Evolutionary conservation across 2,329 filamentous ascomycete species (phyloP).

Genomic region (Colletotrichum navitas): DNA sequence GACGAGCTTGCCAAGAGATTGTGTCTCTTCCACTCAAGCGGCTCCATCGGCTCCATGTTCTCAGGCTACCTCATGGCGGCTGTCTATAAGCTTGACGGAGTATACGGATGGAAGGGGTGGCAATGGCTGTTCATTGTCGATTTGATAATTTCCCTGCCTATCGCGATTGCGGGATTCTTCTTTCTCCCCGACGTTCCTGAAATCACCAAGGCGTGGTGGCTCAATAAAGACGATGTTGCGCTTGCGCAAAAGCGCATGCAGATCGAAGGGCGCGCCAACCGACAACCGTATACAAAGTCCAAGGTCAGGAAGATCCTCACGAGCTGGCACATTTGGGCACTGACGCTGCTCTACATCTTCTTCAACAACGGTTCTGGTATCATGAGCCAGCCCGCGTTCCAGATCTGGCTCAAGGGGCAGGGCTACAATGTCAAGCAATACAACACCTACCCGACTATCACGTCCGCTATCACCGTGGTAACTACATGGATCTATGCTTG

Average conservation of each 20-base stretch:
- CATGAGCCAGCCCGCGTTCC: conserved; percentile 67
- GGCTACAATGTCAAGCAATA: conserved; percentile 58
- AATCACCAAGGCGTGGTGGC: conserved; percentile 42
- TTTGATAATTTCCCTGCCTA: conserved; percentile 47
- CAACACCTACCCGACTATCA: conserved; percentile 71
- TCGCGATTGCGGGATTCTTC: conserved; percentile 44
- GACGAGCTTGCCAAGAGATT: conserved; percentile 48
- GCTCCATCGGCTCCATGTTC: conserved; percentile 47
- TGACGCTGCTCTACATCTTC: conserved; percentile 70
- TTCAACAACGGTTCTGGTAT: conserved; percentile 71
- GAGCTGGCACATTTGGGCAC: conserved; percentile 73
- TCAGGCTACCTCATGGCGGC: conserved; percentile 53
- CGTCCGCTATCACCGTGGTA: conserved; percentile 65
- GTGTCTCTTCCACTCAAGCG: conserved; percentile 47
- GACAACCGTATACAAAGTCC: conserved; percentile 54
- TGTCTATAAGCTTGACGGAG: conserved; percentile 52
- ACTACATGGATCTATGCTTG: conserved; percentile 74
- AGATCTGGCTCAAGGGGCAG: conserved; percentile 60
- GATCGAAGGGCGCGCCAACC: conserved; percentile 59
- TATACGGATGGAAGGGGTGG: conserved; percentile 51
- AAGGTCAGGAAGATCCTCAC: conserved; percentile 72
- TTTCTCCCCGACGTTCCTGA: conserved; percentile 45
- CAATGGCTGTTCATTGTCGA: conserved; percentile 58
- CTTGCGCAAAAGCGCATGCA: conserved; percentile 56
- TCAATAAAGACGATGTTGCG: conserved; percentile 53